Conservation (phyloP, 2,329 filamentous ascomycete species). For the Torrubiella hemipterigena region DNA sequence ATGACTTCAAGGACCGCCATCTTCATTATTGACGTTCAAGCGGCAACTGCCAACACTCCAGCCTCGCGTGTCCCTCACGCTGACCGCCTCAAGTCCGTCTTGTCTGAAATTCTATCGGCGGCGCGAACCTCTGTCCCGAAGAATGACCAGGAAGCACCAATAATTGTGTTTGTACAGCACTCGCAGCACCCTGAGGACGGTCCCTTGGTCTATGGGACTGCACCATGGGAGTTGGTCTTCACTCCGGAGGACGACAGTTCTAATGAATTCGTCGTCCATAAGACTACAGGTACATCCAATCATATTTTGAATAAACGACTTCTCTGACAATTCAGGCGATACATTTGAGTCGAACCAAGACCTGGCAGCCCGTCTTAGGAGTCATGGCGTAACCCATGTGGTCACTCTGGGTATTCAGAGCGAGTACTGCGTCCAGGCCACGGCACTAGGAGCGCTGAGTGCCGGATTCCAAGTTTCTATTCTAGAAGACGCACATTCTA, state of each 20-base stretch:
- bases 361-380: conserved; percentile 11
- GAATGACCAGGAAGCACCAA: conserved; percentile 3
- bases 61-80: too few relatives aligned
- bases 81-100: too few relatives aligned
- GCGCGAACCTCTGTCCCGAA: conserved; percentile 9
- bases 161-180: conserved; percentile 17
- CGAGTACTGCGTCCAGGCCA: conserved; percentile 16
- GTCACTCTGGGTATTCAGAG: conserved; percentile 17
- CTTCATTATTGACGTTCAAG: too few relatives aligned
- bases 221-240: conserved; percentile 16
- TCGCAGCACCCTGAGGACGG: too few relatives aligned
- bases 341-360: conserved; percentile 16
- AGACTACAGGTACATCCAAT: conserved; percentile 12
- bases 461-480: conserved; percentile 15
- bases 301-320: background rate
- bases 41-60: too few relatives aligned
- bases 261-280: conserved; percentile 12
- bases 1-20: too few relatives aligned
- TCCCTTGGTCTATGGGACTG: conserved; percentile 10
- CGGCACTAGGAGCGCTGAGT: conserved; percentile 12
- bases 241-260: conserved; percentile 8
- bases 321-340: conserved; percentile 8
- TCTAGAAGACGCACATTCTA: conserved; percentile 17
- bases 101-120: too few relatives aligned
- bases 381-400: conserved; percentile 10